phyloP scores from a whole-genome alignment of 2,329 filamentous ascomycete species.

The Dothideomycetes sp. region DNA sequence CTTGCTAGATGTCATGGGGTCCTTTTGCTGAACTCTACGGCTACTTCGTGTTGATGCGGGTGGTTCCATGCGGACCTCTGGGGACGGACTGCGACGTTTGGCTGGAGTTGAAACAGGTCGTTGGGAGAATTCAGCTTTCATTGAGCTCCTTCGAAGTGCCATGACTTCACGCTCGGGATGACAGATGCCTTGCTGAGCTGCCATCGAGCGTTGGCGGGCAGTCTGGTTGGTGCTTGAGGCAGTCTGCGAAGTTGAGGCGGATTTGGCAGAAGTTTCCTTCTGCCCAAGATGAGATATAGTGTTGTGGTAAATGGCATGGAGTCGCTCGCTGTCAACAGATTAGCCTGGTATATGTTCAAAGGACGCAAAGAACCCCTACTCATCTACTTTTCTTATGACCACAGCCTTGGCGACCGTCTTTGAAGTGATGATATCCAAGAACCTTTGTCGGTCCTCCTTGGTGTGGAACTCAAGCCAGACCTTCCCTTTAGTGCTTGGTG shows the following conservation, averaged over 20 bases:
- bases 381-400: background rate
- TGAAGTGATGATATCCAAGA: background rate
- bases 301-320: too few relatives aligned
- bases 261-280: too few relatives aligned
- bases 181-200: background rate
- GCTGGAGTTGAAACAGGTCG: background rate
- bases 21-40: background rate
- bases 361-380: too few relatives aligned
- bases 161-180: background rate
- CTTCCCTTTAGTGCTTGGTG: background rate
- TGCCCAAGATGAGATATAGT: too few relatives aligned
- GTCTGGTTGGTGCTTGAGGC: too few relatives aligned
- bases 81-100: conserved; percentile 1
- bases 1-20: too few relatives aligned
- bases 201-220: background rate
- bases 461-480: background rate
- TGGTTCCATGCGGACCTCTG: background rate
- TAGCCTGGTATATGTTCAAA: too few relatives aligned
- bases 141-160: background rate
- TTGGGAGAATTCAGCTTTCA: background rate
- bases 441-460: background rate
- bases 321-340: too few relatives aligned
- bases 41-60: background rate
- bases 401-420: background rate
- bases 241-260: too few relatives aligned